Percentiles rank a stretch among this genome's conserved stretches.
phyloP scores from a whole-genome alignment of 805 yeast species.

The Saturnispora besseyi region DNA sequence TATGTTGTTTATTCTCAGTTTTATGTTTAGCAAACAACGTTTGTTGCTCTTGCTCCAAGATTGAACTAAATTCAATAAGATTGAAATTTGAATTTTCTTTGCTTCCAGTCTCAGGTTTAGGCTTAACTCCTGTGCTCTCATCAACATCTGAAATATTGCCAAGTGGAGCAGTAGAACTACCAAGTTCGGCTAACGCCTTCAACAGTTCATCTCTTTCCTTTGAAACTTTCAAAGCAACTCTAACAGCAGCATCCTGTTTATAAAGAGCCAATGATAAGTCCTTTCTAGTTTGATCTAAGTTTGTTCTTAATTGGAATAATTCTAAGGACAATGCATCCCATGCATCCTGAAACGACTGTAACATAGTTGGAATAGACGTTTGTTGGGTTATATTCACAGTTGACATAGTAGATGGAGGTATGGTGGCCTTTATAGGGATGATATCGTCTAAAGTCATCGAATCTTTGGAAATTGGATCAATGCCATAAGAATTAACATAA shows the following conservation, averaged over 20 bases:
- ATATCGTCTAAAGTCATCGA: constrained; percentile 52
- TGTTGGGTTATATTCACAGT: constrained; percentile 24
- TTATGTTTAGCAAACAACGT: constrained; percentile 8
- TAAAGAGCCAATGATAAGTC: constrained; percentile 73
- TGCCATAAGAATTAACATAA: constrained; percentile 54
- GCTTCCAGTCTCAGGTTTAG: constrained; percentile 6
- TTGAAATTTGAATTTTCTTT: not conserved
- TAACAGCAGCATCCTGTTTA: constrained; percentile 82
- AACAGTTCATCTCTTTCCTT: constrained; percentile 69
- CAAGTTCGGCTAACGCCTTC: constrained; percentile 50
- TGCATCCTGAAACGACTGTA: constrained; percentile 72
- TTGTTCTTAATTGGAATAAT: constrained; percentile 65
- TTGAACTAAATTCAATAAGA: not conserved
- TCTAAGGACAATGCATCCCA: constrained; percentile 87
- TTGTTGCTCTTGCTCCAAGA: constrained; percentile 6
- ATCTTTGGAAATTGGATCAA: constrained; percentile 70
- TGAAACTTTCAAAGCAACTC: constrained; percentile 72
- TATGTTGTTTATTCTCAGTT: constrained; percentile 1
- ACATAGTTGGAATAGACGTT: constrained; percentile 65
- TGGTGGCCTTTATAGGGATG: constrained; percentile 28
- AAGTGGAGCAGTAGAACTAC: constrained; percentile 32
- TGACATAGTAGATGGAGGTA: constrained; percentile 12
- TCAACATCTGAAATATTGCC: constrained; percentile 17
- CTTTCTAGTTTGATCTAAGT: constrained; percentile 53
- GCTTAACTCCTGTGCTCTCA: not conserved